Evolutionary conservation across 208 protist genomes (phyloP).

Genomic region (Trypanosoma rangeli): DNA sequence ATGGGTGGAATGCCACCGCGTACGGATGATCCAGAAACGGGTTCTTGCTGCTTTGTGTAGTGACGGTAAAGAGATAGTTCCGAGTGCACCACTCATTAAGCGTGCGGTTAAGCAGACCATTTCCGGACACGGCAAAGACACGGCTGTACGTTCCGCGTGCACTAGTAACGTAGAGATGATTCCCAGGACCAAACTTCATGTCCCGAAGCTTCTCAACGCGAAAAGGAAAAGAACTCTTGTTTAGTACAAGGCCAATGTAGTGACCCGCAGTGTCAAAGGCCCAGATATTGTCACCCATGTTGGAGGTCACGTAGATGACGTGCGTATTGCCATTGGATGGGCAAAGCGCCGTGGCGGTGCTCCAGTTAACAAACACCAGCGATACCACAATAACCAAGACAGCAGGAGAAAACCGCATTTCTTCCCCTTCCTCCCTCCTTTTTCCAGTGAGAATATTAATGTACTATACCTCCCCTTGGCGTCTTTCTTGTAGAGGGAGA

Average conservation of each 20-base stretch:
- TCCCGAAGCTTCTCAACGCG: slow-evolving; percentile 80
- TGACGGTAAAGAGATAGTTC: slow-evolving; percentile 82
- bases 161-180: slow-evolving; percentile 83
- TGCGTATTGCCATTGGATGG: slow-evolving; percentile 89
- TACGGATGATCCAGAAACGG: slow-evolving; percentile 89
- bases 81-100: slow-evolving; percentile 69
- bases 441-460: not conserved
- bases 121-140: slow-evolving; percentile 86
- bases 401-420: slow-evolving; percentile 2
- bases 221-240: slow-evolving; percentile 67
- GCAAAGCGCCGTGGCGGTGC: slow-evolving; percentile 41
- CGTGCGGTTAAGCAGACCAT: slow-evolving; percentile 83
- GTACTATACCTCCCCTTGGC: not conserved
- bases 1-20: slow-evolving; percentile 78
- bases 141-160: slow-evolving; percentile 79
- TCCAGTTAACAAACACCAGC: slow-evolving; percentile 14
- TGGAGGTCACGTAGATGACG: slow-evolving; percentile 83
- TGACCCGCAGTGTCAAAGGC: slow-evolving; percentile 81
- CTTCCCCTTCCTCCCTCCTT: not conserved
- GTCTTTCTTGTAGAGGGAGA: not conserved
- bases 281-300: slow-evolving; percentile 89
- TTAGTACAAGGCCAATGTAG: slow-evolving; percentile 77
- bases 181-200: slow-evolving; percentile 79
- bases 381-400: slow-evolving; percentile 24
- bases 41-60: slow-evolving; percentile 49